Conservation (phyloP, 179 eudicot genomes). For the Patellifolia procumbens region DNA sequence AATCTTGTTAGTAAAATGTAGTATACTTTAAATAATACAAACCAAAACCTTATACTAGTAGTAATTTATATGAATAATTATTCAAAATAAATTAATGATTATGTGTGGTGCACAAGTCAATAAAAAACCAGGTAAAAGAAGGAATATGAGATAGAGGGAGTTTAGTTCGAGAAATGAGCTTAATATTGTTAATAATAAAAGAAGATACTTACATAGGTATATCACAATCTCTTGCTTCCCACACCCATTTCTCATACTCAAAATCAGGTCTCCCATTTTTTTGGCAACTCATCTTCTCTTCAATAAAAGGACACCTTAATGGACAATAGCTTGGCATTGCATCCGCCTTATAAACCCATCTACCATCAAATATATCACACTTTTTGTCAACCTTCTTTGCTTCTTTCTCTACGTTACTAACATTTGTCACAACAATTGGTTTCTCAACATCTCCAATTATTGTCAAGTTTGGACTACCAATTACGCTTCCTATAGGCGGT, state of each 20-base stretch:
- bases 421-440: neutral
- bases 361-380: constrained; percentile 39
- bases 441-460: neutral
- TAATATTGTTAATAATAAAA: neutral
- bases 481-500: neutral
- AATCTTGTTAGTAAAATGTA: no score
- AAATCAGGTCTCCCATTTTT: constrained; percentile 41
- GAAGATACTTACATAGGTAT: constrained; percentile 40
- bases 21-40: no score
- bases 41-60: no score
- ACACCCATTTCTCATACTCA: constrained; percentile 34
- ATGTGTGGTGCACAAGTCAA: no score
- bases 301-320: constrained; percentile 35
- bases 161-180: no score
- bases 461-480: neutral
- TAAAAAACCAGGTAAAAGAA: no score
- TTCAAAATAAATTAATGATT: no score
- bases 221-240: constrained; percentile 45
- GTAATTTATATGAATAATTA: no score
- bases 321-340: constrained; percentile 17
- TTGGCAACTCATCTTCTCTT: constrained; percentile 38
- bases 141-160: neutral
- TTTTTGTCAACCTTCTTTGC: neutral
- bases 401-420: neutral
- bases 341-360: constrained; percentile 34